These are phyloP conservation scores for Verticillium longisporum DNA, from an alignment of 2,329 filamentous ascomycete genomes.

Conservation along the genomic window DNA sequence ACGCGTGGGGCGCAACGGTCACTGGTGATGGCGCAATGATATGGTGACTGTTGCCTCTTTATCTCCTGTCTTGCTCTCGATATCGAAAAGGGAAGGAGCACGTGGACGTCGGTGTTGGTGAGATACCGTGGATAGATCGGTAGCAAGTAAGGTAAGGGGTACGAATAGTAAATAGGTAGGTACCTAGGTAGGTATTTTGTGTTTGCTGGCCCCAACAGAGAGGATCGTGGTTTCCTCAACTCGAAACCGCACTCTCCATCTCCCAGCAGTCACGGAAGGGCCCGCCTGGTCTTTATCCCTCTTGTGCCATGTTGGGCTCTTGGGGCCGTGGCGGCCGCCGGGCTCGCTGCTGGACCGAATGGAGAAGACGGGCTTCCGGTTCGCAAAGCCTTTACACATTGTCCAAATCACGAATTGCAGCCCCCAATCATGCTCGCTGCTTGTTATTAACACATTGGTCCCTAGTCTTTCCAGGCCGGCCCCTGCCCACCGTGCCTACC, in stretches of 20 bases:
- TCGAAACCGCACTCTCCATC: background rate
- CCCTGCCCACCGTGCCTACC: background rate
- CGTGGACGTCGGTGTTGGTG: background rate
- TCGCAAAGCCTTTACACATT: conserved; percentile 1
- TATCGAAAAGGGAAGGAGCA: background rate
- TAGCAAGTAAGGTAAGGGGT: background rate
- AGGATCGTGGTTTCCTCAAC: background rate
- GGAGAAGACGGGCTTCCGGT: background rate
- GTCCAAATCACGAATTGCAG: background rate
- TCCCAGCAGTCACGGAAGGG: background rate
- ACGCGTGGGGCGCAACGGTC: background rate
- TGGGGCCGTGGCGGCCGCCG: background rate
- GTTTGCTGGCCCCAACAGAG: background rate
- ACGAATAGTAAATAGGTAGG: background rate
- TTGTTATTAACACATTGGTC: conserved; percentile 5
- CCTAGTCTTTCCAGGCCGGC: background rate
- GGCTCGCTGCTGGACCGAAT: background rate
- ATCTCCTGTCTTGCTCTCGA: background rate
- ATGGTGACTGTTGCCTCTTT: background rate
- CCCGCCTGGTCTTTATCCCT: background rate
- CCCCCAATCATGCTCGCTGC: conserved; percentile 2
- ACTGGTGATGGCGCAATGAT: background rate
- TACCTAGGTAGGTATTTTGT: background rate
- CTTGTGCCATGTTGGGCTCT: background rate
- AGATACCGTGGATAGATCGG: background rate